These are phyloP conservation scores for Camellia lanceoleosa DNA, from an alignment of 148 eudicot species.

Conservation along the genomic window DNA sequence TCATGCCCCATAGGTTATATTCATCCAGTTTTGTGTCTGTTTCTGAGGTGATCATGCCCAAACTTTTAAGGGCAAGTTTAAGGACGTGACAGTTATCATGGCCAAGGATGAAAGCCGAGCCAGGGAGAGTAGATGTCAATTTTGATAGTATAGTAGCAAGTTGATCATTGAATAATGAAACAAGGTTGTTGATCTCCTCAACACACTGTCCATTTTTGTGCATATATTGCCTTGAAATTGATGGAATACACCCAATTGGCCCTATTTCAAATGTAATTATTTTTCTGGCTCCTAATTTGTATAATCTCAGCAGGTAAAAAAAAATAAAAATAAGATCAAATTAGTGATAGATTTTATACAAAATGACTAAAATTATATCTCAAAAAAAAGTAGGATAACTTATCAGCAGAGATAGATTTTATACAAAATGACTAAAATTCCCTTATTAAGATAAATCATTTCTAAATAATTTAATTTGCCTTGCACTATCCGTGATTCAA, in stretches of 20 bases:
- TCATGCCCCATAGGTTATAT: too few species aligned
- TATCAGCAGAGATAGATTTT: too few species aligned
- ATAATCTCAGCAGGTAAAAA: constrained; percentile 21
- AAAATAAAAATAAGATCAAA: neutral
- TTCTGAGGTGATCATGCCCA: too few species aligned
- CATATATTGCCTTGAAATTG: constrained; percentile 22
- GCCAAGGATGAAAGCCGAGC: constrained; percentile 48
- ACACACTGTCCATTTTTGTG: constrained; percentile 37
- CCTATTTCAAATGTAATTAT: constrained; percentile 52
- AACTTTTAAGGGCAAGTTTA: too few species aligned
- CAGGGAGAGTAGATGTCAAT: constrained; percentile 40
- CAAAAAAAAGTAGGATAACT: too few species aligned
- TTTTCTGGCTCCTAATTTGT: constrained; percentile 46
- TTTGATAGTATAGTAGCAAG: constrained; percentile 40
- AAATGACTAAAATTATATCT: too few species aligned
- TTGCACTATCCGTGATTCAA: too few species aligned
- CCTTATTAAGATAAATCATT: too few species aligned
- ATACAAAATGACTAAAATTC: too few species aligned
- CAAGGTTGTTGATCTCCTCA: constrained; percentile 39
- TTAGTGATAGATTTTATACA: neutral
- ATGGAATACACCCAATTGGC: constrained; percentile 66
- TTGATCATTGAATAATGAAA: constrained; percentile 35
- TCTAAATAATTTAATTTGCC: too few species aligned
- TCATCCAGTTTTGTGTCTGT: too few species aligned
- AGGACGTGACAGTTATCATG: too few species aligned